Base-by-base conservation (phyloP, 2,329 filamentous ascomycete genomes). In the Ophiostoma perfectum region DNA sequence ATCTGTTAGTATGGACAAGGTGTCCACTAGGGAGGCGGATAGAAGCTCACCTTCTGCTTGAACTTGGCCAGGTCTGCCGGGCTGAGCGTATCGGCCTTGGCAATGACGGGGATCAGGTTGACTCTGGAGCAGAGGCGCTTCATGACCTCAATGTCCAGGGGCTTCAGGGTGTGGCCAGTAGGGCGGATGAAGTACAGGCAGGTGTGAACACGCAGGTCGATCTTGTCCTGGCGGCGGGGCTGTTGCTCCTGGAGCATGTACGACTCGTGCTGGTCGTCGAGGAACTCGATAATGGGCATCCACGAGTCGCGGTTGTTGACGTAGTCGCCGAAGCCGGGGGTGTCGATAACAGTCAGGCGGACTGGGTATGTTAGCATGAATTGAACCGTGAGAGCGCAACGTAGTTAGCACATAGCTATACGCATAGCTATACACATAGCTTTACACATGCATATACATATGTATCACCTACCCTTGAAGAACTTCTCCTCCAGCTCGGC, bases 221-320 rank as follows among this genome's bases (percentile, higher is more conserved):
- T 99, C 88, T 98, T 99, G 85, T 99, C 95, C 77, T 90, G 89
- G 77, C 95, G 93, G 81, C 92, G 92, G 75, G 96, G 95, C 83
- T 99, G 95, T 82, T 99, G 95, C 88, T 99, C 95, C 85, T 99
- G 95, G 78, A 99, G 87, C 95, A 99, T 99, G 83, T 99, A 99
- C 49, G 95, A 99, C 86, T 99, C 95, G 81, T 99, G 96, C 86
- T 99, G 95, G 83, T 99, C 95, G 82, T 99, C 95, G 76, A 99
- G 86, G 85, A 99, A 99, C 82, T 99, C 95, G 81, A 99, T 98
- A 78, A 99, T 98, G 79, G 95, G 95, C 87, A 97, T 96, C 95
- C 95, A 99, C 72, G 95, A 98, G 81, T 99, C 95, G 78, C 94
- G 91, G 88, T 99, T 99, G 90, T 99, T 99, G 80, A 99, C 95